phyloP scores from a whole-genome alignment of 495 filamentous ascomycete species.

The Aspergillus hancockii region DNA sequence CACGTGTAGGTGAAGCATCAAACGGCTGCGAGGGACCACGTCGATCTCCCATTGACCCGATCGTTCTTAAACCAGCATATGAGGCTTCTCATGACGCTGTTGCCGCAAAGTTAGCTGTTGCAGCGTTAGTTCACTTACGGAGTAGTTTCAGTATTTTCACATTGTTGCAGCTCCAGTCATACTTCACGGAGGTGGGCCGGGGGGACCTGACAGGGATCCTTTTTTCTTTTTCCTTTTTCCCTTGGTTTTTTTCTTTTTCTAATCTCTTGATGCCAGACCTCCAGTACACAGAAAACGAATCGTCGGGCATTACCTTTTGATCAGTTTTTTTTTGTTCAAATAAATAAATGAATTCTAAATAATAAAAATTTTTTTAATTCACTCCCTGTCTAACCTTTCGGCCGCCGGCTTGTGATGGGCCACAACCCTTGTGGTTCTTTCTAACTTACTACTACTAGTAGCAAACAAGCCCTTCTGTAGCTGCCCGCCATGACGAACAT shows the following conservation, averaged over 20 bases:
- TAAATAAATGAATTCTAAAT: conserved; percentile 3
- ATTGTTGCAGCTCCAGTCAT: conserved; percentile 10
- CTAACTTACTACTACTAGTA: conserved; percentile 13
- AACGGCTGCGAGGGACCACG: conserved; percentile 47
- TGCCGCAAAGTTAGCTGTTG: conserved; percentile 20
- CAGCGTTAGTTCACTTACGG: conserved; percentile 10
- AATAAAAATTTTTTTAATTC: not conserved
- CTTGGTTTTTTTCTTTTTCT: not conserved
- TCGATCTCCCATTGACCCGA: conserved; percentile 47
- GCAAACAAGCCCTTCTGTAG: conserved; percentile 19
- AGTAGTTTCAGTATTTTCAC: conserved; percentile 6
- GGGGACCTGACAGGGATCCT: not conserved
- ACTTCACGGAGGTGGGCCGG: not conserved
- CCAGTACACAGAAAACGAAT: not conserved
- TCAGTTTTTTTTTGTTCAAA: conserved; percentile 5
- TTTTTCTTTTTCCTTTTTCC: not conserved
- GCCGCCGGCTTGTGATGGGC: conserved; percentile 27
- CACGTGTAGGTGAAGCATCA: conserved; percentile 47
- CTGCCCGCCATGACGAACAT: conserved; percentile 19
- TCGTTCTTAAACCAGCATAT: conserved; percentile 19
- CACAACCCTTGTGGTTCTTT: conserved; percentile 13
- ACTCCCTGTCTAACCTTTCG: conserved; percentile 22
- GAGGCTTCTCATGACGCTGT: conserved; percentile 12
- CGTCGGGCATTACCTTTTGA: not conserved
- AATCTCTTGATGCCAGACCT: not conserved